Base-by-base conservation (phyloP, 1,139 yeast species). In the Nakaseomyces nivariensis region DNA sequence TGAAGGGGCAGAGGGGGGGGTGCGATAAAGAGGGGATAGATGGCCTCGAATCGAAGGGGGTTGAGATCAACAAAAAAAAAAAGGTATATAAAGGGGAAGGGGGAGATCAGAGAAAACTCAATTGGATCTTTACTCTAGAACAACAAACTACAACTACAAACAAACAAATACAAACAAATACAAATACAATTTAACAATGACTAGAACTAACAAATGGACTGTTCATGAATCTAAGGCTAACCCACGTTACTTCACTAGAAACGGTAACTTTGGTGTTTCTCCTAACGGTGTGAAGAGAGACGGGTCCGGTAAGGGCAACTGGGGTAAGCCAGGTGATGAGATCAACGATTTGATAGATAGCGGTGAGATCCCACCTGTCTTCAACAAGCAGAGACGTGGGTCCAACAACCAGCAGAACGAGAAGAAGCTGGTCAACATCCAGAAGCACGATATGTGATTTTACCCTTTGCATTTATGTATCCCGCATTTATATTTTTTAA, bases 141-240 rank as follows among this genome's bases (percentile, higher is more conserved):
- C 7, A 13, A 37, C n/a, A 37, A 5, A 37, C 5, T 26, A 38
- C 24, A 24, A 24, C 29, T 8, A 24, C n/a, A 8, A 24, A 25
- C 24, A n/a, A n/a, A 17, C 13, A 13, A 36, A 36, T 5, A 17
- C n/a, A 6, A 36, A 36, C 36, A 33, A 33, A 33, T n/a, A 33
- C 36, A 33, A 33, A 37, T 13, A 37, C 40, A 37, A 52, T 45
- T 27, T 8, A 5, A 44, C 41, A 17, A 37, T 87, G 96, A 79
- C 95, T 53, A 84, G 95, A 80, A 87, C 96, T 51, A 79, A 80
- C 69, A 83, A 87, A 71, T 83, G 92, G 83, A 78, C 83, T 38
- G 73, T 73, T 45, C 83, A 79, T 62, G 85, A 83, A 67, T 68
- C 76, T 51, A 72, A 75, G 54, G 72, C 79, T 36, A 78, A 75